phyloP scores from a whole-genome alignment of 2,329 filamentous ascomycete species.

The Nothophaeocryptopus gaeumannii region DNA sequence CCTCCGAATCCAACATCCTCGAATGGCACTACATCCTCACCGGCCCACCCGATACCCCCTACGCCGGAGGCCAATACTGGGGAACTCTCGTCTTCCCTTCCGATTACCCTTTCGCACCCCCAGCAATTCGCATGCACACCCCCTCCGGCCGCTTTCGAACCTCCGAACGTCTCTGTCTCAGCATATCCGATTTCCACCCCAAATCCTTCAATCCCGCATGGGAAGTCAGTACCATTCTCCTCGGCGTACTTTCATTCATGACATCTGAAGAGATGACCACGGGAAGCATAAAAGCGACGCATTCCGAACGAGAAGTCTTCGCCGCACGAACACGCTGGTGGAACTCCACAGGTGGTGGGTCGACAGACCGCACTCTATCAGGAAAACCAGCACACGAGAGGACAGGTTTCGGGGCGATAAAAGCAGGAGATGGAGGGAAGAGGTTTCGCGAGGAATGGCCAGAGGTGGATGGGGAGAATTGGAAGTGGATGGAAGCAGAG shows the following conservation, averaged over 20 bases:
- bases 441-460: constrained; percentile 90
- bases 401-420: constrained; percentile 75
- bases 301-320: constrained; percentile 73
- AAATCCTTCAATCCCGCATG: constrained; percentile 98
- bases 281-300: constrained; percentile 74
- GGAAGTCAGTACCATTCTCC: constrained; percentile 95
- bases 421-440: constrained; percentile 84
- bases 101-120: constrained; percentile 95
- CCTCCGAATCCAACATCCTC: constrained; percentile 35
- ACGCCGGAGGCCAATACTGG: constrained; percentile 96
- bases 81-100: constrained; percentile 92
- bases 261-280: constrained; percentile 99
- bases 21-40: constrained; percentile 67
- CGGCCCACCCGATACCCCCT: constrained; percentile 89
- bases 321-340: constrained; percentile 84
- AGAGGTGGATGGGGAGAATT: constrained; percentile 84
- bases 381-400: constrained; percentile 36
- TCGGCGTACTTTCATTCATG: constrained; percentile 95
- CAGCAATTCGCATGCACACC: constrained; percentile 98
- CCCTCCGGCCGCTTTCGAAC: constrained; percentile 94
- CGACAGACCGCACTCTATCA: constrained; percentile 50
- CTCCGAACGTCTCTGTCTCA: constrained; percentile 85
- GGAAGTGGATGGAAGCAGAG: constrained; percentile 83
- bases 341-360: constrained; percentile 91
- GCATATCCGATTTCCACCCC: constrained; percentile 95